A percentile compares a stretch with the other conserved stretches of the same genome.
phyloP scores from a whole-genome alignment of 495 filamentous ascomycete genomes.

The Clavariopsis aquatica region DNA sequence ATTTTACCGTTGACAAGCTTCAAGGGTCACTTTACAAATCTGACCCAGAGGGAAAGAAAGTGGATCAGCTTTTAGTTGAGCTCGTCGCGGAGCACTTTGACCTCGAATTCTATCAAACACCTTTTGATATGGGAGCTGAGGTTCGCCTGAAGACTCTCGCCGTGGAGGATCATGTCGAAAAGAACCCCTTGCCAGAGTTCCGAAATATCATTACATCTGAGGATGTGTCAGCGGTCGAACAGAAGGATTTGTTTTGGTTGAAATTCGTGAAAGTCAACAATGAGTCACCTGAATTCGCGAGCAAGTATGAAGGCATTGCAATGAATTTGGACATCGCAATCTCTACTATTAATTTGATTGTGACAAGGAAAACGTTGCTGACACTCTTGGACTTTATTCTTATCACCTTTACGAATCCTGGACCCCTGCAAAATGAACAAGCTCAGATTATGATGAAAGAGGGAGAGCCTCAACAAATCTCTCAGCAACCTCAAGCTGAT shows the following conservation, averaged over 20 bases:
- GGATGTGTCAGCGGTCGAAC: slow-evolving; percentile 66
- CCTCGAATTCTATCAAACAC: slow-evolving; percentile 81
- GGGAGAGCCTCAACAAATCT: slow-evolving; percentile 35
- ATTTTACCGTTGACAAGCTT: slow-evolving; percentile 88
- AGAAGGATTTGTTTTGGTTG: slow-evolving; percentile 80
- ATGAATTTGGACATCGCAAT: slow-evolving; percentile 89
- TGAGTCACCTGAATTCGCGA: slow-evolving; percentile 89
- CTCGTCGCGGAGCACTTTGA: slow-evolving; percentile 87
- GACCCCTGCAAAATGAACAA: slow-evolving; percentile 42
- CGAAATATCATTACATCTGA: slow-evolving; percentile 93
- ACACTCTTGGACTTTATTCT: slow-evolving; percentile 95
- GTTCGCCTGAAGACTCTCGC: slow-evolving; percentile 84
- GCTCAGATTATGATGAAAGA: slow-evolving; percentile 42
- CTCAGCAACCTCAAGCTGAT: slow-evolving; percentile 35
- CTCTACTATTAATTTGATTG: slow-evolving; percentile 92
- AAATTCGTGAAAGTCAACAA: slow-evolving; percentile 87
- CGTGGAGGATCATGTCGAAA: slow-evolving; percentile 90
- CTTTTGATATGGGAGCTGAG: slow-evolving; percentile 89
- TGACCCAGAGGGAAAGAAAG: slow-evolving; percentile 73
- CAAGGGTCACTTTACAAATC: slow-evolving; percentile 88
- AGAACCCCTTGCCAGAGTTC: slow-evolving; percentile 87
- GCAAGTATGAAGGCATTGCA: slow-evolving; percentile 86
- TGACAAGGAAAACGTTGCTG: slow-evolving; percentile 88
- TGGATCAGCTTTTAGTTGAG: slow-evolving; percentile 83
- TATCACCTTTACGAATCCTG: slow-evolving; percentile 84